phyloP scores from a whole-genome alignment of 345 rosid genomes.

The Boechera stricta region DNA sequence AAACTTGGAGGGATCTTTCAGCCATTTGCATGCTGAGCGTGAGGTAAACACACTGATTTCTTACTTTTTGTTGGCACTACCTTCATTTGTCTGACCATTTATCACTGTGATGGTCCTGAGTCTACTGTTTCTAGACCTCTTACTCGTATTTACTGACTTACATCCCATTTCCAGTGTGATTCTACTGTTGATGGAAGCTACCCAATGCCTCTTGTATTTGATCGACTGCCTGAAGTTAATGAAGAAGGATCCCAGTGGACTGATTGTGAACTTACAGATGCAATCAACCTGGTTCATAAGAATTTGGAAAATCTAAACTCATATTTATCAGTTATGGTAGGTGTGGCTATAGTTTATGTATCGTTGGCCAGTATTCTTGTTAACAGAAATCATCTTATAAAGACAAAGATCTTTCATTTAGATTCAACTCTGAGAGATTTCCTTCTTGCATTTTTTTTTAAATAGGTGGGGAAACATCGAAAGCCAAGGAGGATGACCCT shows the following conservation, averaged over 20 bases:
- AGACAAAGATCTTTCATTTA: background rate
- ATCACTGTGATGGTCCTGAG: background rate
- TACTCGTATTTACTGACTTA: conserved; percentile 5
- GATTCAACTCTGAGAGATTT: background rate
- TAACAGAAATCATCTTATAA: conserved; percentile 17
- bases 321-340: conserved; percentile 67
- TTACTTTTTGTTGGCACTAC: conserved; percentile 1
- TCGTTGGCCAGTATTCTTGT: background rate
- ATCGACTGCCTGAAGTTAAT: conserved; percentile 65
- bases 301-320: conserved; percentile 76
- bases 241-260: conserved; percentile 78
- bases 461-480: conserved; percentile 74
- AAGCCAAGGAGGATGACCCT: conserved; percentile 73
- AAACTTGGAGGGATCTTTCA: conserved; percentile 70
- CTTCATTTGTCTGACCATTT: conserved; percentile 22
- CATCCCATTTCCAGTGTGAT: conserved; percentile 56
- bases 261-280: conserved; percentile 72
- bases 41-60: conserved; percentile 53
- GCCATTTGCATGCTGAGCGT: conserved; percentile 61
- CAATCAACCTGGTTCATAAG: conserved; percentile 62
- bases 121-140: conserved; percentile 22
- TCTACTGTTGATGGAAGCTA: conserved; percentile 69
- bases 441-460: conserved; percentile 16
- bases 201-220: conserved; percentile 67
- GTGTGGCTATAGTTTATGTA: conserved; percentile 29